Percentiles rank a stretch among this genome's conserved stretches.
Evolutionary conservation across 169 alveolate species (phyloP).

Genomic region (Plasmodium vinckei): DNA sequence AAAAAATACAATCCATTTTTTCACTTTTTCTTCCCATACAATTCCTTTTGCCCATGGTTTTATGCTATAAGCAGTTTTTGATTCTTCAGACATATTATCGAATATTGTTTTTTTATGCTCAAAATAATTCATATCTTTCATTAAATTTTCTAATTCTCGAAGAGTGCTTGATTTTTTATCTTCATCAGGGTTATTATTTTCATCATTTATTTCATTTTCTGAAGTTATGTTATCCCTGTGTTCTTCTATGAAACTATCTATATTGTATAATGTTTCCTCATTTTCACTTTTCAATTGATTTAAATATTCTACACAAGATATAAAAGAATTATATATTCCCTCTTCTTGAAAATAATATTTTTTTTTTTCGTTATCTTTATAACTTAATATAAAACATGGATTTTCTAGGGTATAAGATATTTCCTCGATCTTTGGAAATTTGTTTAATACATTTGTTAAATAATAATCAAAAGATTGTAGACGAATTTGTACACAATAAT

Average conservation of each 20-base stretch:
- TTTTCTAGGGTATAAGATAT: conserved; percentile 32
- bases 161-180: neutral
- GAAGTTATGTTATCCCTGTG: neutral
- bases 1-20: conserved; percentile 74
- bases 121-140: conserved; percentile 7
- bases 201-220: conserved; percentile 17
- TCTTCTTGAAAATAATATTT: conserved; percentile 37
- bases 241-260: conserved; percentile 14
- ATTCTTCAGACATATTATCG: conserved; percentile 16
- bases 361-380: conserved; percentile 34
- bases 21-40: conserved; percentile 72
- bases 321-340: conserved; percentile 46
- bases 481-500: conserved; percentile 39
- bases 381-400: conserved; percentile 23
- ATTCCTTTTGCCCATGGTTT: conserved; percentile 73
- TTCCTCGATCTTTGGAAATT: conserved; percentile 59
- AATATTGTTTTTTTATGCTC: neutral
- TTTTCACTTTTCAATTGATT: conserved; percentile 43
- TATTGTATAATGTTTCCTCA: conserved; percentile 14
- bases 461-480: conserved; percentile 22
- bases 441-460: conserved; percentile 43
- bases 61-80: conserved; percentile 64
- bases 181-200: conserved; percentile 22
- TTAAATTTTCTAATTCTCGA: neutral
- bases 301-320: conserved; percentile 43